Percentiles rank a stretch among this genome's conserved stretches.
Evolutionary conservation across 202 grass and related monocot species (phyloP).

Genomic region (Cymbopogon flexuosus): DNA sequence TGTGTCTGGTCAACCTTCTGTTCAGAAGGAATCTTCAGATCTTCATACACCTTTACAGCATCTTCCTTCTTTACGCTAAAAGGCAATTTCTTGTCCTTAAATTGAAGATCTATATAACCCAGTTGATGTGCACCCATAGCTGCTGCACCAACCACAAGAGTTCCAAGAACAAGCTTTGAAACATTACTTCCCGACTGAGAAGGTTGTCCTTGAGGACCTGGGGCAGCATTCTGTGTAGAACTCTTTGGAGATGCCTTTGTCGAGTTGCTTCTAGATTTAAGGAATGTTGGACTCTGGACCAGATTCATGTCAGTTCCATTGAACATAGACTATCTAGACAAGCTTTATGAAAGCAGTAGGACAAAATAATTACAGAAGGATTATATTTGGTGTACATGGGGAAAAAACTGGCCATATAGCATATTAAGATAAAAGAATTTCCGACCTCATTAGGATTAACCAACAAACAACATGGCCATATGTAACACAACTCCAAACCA

Average conservation of each 20-base stretch:
- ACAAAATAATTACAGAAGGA: conserved; percentile 10
- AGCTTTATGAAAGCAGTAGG: conserved; percentile 4
- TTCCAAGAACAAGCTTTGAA: conserved; percentile 62
- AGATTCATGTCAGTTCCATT: conserved; percentile 10
- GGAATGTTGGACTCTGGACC: conserved; percentile 46
- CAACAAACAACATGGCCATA: background rate
- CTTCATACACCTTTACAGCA: conserved; percentile 39
- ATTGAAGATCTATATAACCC: conserved; percentile 57
- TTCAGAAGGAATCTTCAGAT: conserved; percentile 44
- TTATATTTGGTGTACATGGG: background rate
- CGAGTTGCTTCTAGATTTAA: conserved; percentile 54
- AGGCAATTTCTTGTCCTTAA: conserved; percentile 44
- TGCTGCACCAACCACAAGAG: conserved; percentile 57
- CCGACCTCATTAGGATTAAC: background rate
- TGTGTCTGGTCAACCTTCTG: conserved; percentile 37
- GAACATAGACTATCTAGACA: background rate
- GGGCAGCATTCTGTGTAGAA: conserved; percentile 43
- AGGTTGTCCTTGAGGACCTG: conserved; percentile 40
- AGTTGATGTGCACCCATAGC: conserved; percentile 63
- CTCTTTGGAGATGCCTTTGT: conserved; percentile 58
- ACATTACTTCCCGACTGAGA: conserved; percentile 51
- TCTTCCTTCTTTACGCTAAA: conserved; percentile 29
- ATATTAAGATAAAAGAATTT: conserved; percentile 8
- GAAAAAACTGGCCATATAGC: background rate
- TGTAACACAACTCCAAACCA: background rate